These are phyloP conservation scores for Yarrowia sp. DNA, from an alignment of 805 yeast species.

Conservation along the genomic window DNA sequence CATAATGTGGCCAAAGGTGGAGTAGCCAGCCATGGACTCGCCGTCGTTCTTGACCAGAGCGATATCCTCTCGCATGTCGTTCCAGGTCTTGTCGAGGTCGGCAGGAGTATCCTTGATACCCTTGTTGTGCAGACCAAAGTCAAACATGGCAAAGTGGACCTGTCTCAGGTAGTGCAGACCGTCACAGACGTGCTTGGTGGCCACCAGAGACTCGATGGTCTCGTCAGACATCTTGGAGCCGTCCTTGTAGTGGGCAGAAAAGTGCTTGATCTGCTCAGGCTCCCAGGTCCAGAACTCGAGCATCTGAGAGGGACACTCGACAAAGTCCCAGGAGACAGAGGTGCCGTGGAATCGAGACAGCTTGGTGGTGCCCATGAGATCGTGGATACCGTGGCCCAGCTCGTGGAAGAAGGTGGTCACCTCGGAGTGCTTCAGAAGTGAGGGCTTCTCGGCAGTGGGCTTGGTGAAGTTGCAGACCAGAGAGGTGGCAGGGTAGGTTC, in stretches of 20 bases:
- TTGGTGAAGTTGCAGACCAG: constrained; percentile 82
- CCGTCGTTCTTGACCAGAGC: constrained; percentile 53
- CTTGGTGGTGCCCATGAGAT: constrained; percentile 61
- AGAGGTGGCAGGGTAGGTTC: constrained; percentile 66
- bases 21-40: constrained; percentile 53
- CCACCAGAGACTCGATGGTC: constrained; percentile 54
- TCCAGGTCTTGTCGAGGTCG: constrained; percentile 61
- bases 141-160: constrained; percentile 73
- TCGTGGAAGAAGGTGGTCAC: constrained; percentile 86
- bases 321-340: constrained; percentile 77
- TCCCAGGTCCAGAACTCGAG: constrained; percentile 88
- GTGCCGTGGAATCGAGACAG: constrained; percentile 74
- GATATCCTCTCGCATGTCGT: constrained; percentile 57
- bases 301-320: constrained; percentile 89
- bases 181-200: constrained; percentile 71
- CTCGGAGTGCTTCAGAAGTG: constrained; percentile 71
- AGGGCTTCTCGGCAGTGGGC: constrained; percentile 67
- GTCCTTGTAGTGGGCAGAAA: constrained; percentile 63
- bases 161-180: constrained; percentile 72
- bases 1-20: constrained; percentile 73
- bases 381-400: constrained; percentile 86
- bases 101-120: constrained; percentile 33
- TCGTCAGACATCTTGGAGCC: constrained; percentile 56
- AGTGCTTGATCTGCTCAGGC: constrained; percentile 50
- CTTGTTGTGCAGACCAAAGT: constrained; percentile 58